A percentile compares a stretch with the other conserved stretches of the same genome.
These are phyloP conservation scores for Blastobotrys mokoenaii DNA, from an alignment of 805 yeast species.

Conservation along the genomic window DNA sequence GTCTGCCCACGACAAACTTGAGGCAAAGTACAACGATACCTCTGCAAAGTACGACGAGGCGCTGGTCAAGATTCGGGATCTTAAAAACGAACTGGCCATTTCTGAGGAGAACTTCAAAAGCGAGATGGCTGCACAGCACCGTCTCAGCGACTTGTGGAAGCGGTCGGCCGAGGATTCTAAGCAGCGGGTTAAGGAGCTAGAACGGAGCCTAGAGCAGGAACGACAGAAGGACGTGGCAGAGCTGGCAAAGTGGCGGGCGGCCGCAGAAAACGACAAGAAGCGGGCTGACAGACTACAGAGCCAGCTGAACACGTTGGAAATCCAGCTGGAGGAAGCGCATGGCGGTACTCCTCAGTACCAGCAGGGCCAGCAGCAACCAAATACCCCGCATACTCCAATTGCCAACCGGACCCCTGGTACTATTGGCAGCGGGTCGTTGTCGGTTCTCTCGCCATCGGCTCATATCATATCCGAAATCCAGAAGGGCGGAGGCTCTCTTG, in stretches of 20 bases:
- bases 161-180: slow-evolving; percentile 44
- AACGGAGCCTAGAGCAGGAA: slow-evolving; percentile 36
- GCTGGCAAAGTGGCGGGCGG: slow-evolving; percentile 29
- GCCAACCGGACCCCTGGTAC: slow-evolving; percentile 10
- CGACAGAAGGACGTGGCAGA: slow-evolving; percentile 33
- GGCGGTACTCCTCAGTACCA: slow-evolving; percentile 11
- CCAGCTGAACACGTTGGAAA: slow-evolving; percentile 38
- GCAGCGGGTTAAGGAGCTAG: slow-evolving; percentile 46
- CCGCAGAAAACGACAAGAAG: slow-evolving; percentile 31
- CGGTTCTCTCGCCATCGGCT: slow-evolving; percentile 46
- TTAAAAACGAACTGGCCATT: slow-evolving; percentile 36
- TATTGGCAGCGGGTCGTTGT: slow-evolving; percentile 14
- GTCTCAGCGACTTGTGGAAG: slow-evolving; percentile 49
- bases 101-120: slow-evolving; percentile 44
- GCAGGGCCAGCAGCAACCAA: slow-evolving; percentile 4
- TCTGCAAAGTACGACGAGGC: slow-evolving; percentile 36
- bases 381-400: slow-evolving; percentile 16
- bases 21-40: slow-evolving; percentile 31
- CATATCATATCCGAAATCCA: slow-evolving; percentile 41
- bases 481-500: slow-evolving; percentile 48
- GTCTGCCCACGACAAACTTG: slow-evolving; percentile 14
- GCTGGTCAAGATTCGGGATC: slow-evolving; percentile 37
- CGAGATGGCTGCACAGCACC: slow-evolving; percentile 55
- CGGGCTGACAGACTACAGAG: slow-evolving; percentile 31
- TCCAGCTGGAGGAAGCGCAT: slow-evolving; percentile 17